Conservation (phyloP, 352 stramenopile genomes). For the Discostella stelligera region DNA sequence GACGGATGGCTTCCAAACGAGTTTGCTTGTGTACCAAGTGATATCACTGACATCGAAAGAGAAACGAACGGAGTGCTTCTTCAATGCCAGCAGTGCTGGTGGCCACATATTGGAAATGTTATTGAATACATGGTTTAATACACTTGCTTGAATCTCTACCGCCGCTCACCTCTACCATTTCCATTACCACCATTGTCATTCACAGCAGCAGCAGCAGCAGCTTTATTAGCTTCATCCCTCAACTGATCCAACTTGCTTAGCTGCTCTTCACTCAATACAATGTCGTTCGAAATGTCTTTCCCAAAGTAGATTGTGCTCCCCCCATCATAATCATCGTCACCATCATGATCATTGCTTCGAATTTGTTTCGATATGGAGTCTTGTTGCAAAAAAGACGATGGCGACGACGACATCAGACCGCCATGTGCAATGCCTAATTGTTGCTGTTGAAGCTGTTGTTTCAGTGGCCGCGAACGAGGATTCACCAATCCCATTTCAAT, state of each 20-base stretch:
- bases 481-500: conserved; percentile 35
- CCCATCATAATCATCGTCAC: background rate
- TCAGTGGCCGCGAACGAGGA: background rate
- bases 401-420: background rate
- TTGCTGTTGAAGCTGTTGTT: background rate
- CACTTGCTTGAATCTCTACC: too few relatives aligned
- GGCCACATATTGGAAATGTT: too few relatives aligned
- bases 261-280: conserved; percentile 73
- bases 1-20: conserved; percentile 46
- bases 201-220: background rate
- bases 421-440: background rate
- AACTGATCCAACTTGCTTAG: conserved; percentile 64
- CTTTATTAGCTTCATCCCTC: conserved; percentile 57
- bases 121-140: too few relatives aligned
- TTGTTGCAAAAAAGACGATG: background rate
- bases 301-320: conserved; percentile 47
- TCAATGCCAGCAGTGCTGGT: too few relatives aligned
- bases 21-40: conserved; percentile 14
- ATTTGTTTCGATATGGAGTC: background rate
- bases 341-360: background rate
- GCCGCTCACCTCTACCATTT: too few relatives aligned
- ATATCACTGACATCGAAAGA: conserved; percentile 52
- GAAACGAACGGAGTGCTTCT: conserved; percentile 49
- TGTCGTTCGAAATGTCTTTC: conserved; percentile 48
- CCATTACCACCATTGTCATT: too few relatives aligned